phyloP scores from a whole-genome alignment of 305 asterid genomes.

The Withania somnifera region DNA sequence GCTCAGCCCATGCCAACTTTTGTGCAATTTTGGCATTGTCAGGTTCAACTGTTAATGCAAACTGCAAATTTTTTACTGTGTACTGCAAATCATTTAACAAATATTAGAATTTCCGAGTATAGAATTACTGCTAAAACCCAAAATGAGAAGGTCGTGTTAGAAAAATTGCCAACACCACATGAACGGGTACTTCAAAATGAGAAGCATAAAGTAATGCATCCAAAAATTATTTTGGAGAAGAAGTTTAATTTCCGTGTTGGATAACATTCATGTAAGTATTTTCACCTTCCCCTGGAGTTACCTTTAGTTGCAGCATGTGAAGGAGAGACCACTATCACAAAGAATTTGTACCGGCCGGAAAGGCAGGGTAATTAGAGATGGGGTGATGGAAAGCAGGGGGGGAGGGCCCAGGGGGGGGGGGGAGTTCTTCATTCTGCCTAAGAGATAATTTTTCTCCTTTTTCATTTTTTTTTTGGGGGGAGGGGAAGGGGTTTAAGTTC shows the following conservation, averaged over 20 bases:
- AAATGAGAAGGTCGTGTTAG: neutral
- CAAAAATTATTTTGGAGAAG: neutral
- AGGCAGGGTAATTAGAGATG: neutral
- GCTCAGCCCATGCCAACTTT: constrained; percentile 33
- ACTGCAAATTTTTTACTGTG: constrained; percentile 74
- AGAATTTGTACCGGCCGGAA: neutral
- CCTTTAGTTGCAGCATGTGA: neutral
- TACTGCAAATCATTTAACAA: constrained; percentile 12
- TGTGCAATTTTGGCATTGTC: constrained; percentile 45
- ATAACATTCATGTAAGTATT: neutral
- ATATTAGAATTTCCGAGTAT: neutral
- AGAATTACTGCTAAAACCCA: neutral
- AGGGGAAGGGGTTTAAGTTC: neutral
- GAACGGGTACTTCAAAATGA: neutral
- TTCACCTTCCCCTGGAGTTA: neutral
- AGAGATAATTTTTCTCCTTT: neutral
- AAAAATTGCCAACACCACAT: neutral
- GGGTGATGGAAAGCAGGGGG: neutral
- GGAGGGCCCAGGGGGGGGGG: too few relatives aligned
- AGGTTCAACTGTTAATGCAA: constrained; percentile 68
- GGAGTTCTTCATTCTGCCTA: neutral
- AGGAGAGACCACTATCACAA: neutral
- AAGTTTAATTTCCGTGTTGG: neutral
- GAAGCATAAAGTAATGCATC: neutral
- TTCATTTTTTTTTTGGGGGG: neutral